A percentile compares a stretch with the other conserved stretches of the same genome.
These are phyloP conservation scores for Arthrobotrys sinensis DNA, from an alignment of 2,329 filamentous ascomycete species.

Conservation along the genomic window DNA sequence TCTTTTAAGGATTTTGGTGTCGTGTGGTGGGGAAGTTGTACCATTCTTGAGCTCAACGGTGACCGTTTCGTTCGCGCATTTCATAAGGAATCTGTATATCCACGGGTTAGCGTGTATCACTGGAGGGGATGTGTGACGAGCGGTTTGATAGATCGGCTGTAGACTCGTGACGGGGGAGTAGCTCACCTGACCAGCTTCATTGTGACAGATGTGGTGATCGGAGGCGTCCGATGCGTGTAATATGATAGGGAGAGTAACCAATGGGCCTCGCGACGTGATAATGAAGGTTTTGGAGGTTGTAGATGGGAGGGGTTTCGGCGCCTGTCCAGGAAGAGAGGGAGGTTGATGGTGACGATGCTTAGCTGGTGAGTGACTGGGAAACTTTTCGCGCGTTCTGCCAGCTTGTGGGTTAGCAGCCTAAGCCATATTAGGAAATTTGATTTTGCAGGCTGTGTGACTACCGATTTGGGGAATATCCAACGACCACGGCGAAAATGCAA, in stretches of 20 bases:
- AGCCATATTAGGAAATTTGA: slow-evolving; percentile 5
- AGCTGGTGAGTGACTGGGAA: slow-evolving; percentile 51
- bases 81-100: slow-evolving; percentile 89
- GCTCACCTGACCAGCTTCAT: slow-evolving; percentile 96
- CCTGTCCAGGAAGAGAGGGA: slow-evolving; percentile 9
- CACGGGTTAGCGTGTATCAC: slow-evolving; percentile 50
- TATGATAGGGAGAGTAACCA: slow-evolving; percentile 26
- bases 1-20: slow-evolving; percentile 14
- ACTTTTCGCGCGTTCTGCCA: slow-evolving; percentile 55
- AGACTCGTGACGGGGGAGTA: slow-evolving; percentile 43
- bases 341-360: slow-evolving; percentile 40
- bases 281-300: slow-evolving; percentile 15
- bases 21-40: slow-evolving; percentile 67
- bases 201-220: slow-evolving; percentile 67
- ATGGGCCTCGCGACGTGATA: slow-evolving; percentile 36
- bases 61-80: slow-evolving; percentile 98
- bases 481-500: slow-evolving; percentile 35
- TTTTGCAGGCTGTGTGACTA: slow-evolving; percentile 12
- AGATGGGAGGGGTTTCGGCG: slow-evolving; percentile 12
- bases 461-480: slow-evolving; percentile 19
- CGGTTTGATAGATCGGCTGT: slow-evolving; percentile 51
- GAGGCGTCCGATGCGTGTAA: slow-evolving; percentile 40
- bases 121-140: slow-evolving; percentile 65
- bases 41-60: slow-evolving; percentile 99
- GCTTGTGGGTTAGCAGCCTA: not conserved